Evolutionary conservation across 441 rosid species (phyloP), one percentile per base, ranked within the genome.

Genomic region (Bruguiera hainesii): DNA sequence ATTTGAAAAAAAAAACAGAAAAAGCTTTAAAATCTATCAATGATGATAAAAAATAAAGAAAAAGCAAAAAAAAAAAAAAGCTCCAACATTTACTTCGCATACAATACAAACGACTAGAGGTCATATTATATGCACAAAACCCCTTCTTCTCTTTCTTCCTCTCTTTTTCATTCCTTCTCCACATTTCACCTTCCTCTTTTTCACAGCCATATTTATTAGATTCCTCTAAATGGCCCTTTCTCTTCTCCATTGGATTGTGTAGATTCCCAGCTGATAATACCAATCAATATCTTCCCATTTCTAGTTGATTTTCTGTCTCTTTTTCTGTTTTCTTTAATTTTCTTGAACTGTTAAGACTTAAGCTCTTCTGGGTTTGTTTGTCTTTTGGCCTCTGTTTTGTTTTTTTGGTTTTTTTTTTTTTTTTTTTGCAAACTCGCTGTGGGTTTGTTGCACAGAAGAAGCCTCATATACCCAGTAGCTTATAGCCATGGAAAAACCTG

Each of bases 161-260:
- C 78, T 74, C 52, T 65, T 71, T 70, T 74, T 71, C 51, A 66
- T 74, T 70, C 78, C 81, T 73, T 79, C 80, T 78, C 71, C 77
- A 63, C 81, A 76, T 79, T 81, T 77, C 83, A 75, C 76, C 87
- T 81, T 76, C 79, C 78, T 74, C 65, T 73, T 77, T 82, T 78
- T 68, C 80, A 77, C 80, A 71, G 46, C 87, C 90, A 87, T 42
- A 42, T 87, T 87, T 82, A 77, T 86, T 80, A 82, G 89, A 82
- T 85, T 89, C 92, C 79, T 77, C 75, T 71, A 69, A 66, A 68
- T 83, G 74, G 67, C 71, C 74, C 69, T 77, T 77, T 68, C 76
- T 73, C 79, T 78, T 85, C 80, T 82, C 78, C 76, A 82, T 86
- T 87, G 83, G 85, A 85, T 86, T 88, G 88, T 84, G 78, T 63